phyloP scores from a whole-genome alignment of 2,329 filamentous ascomycete species.

The Calonectria pseudoreteaudii region DNA sequence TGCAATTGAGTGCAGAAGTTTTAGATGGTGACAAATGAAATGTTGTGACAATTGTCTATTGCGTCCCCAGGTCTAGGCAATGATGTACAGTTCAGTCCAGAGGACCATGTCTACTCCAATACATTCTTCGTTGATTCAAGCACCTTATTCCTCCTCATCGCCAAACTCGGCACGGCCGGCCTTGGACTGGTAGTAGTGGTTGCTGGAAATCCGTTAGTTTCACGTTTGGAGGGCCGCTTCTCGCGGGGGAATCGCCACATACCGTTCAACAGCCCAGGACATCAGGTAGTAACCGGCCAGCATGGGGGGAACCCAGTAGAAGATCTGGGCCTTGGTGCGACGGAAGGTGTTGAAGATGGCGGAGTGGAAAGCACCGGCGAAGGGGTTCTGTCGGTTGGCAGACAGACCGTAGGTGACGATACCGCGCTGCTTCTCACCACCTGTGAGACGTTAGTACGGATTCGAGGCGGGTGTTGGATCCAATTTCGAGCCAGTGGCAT shows the following conservation, averaged over 20 bases:
- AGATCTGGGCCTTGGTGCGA: slow-evolving; percentile 85
- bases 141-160: slow-evolving; percentile 58
- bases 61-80: slow-evolving; percentile 51
- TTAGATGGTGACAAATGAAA: slow-evolving; percentile 35
- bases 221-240: neutral
- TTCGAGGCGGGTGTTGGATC: neutral
- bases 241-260: slow-evolving; percentile 48
- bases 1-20: neutral
- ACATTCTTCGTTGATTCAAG: slow-evolving; percentile 30
- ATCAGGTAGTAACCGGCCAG: slow-evolving; percentile 83
- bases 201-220: slow-evolving; percentile 61
- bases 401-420: slow-evolving; percentile 81
- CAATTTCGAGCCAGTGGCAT: slow-evolving; percentile 3
- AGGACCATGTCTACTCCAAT: slow-evolving; percentile 46
- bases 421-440: slow-evolving; percentile 71
- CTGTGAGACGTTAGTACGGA: slow-evolving; percentile 51
- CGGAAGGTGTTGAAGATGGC: slow-evolving; percentile 97
- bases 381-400: slow-evolving; percentile 88
- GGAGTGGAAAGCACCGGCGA: slow-evolving; percentile 81
- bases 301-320: slow-evolving; percentile 88
- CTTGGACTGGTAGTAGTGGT: slow-evolving; percentile 87
- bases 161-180: slow-evolving; percentile 70
- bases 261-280: slow-evolving; percentile 94
- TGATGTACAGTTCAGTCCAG: slow-evolving; percentile 55
- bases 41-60: slow-evolving; percentile 50